These are phyloP conservation scores for Phycomyces blakesleeanus DNA, from an alignment of 192 early-diverging fungal genomes.

Conservation along the genomic window DNA sequence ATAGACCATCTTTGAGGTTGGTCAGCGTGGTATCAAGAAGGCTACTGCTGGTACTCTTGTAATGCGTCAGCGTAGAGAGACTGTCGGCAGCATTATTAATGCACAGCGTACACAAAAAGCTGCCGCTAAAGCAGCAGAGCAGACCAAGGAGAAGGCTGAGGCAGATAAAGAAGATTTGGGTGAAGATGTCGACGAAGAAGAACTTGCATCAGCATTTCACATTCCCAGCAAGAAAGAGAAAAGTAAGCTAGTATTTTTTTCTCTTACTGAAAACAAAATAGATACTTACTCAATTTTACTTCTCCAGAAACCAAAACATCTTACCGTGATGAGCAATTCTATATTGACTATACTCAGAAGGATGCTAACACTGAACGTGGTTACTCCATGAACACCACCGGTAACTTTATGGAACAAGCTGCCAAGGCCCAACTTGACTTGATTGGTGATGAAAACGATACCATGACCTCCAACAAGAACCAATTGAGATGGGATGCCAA, in stretches of 20 bases:
- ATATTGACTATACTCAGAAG: conserved; percentile 80
- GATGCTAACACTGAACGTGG: conserved; percentile 89
- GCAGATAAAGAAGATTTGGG: conserved; percentile 14
- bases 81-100: conserved; percentile 42
- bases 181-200: conserved; percentile 29
- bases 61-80: conserved; percentile 62
- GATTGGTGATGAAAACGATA: conserved; percentile 76
- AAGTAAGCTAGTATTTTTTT: not conserved
- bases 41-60: conserved; percentile 59
- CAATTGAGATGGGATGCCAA: conserved; percentile 85
- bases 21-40: conserved; percentile 77
- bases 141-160: conserved; percentile 8
- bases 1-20: conserved; percentile 92
- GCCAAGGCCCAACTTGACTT: conserved; percentile 71
- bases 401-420: conserved; percentile 81
- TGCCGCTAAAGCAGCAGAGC: conserved; percentile 5
- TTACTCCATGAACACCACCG: conserved; percentile 64
- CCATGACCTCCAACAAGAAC: conserved; percentile 56
- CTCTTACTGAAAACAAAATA: not conserved
- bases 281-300: not conserved
- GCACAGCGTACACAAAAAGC: conserved; percentile 18
- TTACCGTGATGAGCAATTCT: conserved; percentile 81
- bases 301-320: conserved; percentile 30
- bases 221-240: conserved; percentile 31
- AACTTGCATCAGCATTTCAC: conserved; percentile 28